Percentiles rank a stretch among this genome's conserved stretches.
phyloP scores from a whole-genome alignment of 805 yeast species.

The Saccharomycopsis schoenii region DNA sequence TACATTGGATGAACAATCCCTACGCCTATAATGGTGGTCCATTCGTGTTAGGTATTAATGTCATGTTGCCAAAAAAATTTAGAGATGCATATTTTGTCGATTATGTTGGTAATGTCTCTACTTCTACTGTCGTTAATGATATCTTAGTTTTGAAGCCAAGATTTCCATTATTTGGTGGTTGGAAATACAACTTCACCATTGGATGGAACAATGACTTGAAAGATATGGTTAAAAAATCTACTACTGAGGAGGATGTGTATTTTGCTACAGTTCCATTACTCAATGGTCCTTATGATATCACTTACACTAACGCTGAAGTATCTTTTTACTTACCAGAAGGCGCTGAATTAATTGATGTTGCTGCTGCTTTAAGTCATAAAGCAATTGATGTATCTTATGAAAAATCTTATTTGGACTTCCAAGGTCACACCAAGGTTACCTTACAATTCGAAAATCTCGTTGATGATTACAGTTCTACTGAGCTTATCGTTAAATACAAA shows the following conservation, averaged over 20 bases:
- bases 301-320: slow-evolving; percentile 52
- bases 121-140: slow-evolving; percentile 38
- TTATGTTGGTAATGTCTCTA: slow-evolving; percentile 86
- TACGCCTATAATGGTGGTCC: slow-evolving; percentile 29
- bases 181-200: slow-evolving; percentile 90
- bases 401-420: slow-evolving; percentile 61
- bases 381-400: slow-evolving; percentile 25
- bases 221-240: slow-evolving; percentile 38
- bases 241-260: slow-evolving; percentile 37
- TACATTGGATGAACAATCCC: slow-evolving; percentile 53
- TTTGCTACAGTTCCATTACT: slow-evolving; percentile 61
- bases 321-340: slow-evolving; percentile 81
- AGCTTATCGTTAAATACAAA: slow-evolving; percentile 52
- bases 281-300: slow-evolving; percentile 60
- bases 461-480: slow-evolving; percentile 53
- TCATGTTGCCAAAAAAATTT: slow-evolving; percentile 42
- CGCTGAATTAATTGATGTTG: slow-evolving; percentile 47
- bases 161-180: slow-evolving; percentile 91
- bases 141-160: slow-evolving; percentile 64
- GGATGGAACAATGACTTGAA: slow-evolving; percentile 75
- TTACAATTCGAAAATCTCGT: slow-evolving; percentile 51
- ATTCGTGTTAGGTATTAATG: slow-evolving; percentile 52
- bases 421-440: slow-evolving; percentile 72
- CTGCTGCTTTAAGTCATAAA: slow-evolving; percentile 41
- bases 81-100: slow-evolving; percentile 76